phyloP scores from a whole-genome alignment of 768 basidiomycete species.

The Phanerodontia chrysosporium region DNA sequence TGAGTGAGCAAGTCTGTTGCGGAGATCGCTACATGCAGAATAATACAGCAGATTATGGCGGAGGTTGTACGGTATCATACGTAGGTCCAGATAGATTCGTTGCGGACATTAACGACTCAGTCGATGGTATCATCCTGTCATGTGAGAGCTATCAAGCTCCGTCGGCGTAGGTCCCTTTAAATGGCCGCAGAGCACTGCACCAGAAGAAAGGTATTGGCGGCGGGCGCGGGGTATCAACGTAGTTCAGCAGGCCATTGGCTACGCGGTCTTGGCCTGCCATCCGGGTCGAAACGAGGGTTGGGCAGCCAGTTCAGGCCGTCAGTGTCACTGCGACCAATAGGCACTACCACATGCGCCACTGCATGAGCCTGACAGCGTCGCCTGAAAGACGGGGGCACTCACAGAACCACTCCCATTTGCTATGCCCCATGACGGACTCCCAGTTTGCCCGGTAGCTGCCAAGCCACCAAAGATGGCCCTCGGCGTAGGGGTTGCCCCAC shows the following conservation, averaged over 20 bases:
- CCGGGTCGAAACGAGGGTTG: conserved; percentile 70
- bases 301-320: conserved; percentile 63
- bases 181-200: not conserved
- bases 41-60: not conserved
- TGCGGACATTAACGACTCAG: not conserved
- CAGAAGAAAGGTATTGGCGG: not conserved
- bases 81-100: not conserved
- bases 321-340: conserved; percentile 45
- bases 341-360: conserved; percentile 29
- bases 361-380: not conserved
- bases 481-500: conserved; percentile 72
- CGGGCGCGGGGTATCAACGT: conserved; percentile 38
- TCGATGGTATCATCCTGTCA: not conserved
- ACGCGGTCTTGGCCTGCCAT: conserved; percentile 64
- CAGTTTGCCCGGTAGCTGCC: conserved; percentile 62
- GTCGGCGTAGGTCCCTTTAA: not conserved
- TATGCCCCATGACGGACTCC: conserved; percentile 79
- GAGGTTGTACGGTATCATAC: not conserved
- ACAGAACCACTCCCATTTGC: conserved; percentile 74
- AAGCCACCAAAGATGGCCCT: conserved; percentile 87
- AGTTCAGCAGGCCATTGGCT: conserved; percentile 68
- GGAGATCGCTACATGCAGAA: not conserved
- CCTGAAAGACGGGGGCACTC: conserved; percentile 31
- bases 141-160: not conserved
- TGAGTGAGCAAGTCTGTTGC: not conserved